Percentiles rank a stretch among this genome's conserved stretches.
Evolutionary conservation across 2,329 filamentous ascomycete species (phyloP).

Genomic region (Thelonectria rubi): DNA sequence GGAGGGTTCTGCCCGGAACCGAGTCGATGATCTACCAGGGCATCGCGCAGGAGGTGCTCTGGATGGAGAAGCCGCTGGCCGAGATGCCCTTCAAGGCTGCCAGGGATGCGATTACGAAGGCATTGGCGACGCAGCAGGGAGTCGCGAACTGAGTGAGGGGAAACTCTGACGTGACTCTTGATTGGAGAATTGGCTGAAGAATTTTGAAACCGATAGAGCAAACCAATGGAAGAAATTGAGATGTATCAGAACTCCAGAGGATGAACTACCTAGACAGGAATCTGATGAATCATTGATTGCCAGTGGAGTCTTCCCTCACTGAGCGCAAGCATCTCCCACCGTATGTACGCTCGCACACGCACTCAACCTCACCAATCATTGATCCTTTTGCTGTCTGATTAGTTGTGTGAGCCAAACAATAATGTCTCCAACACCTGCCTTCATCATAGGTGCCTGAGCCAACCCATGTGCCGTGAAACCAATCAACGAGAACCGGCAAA

Average conservation of each 20-base stretch:
- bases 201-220: not conserved
- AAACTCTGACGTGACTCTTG: not conserved
- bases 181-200: not conserved
- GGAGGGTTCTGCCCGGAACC: constrained; percentile 24
- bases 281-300: too few relatives aligned
- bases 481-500: constrained; percentile 24
- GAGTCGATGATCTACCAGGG: constrained; percentile 31
- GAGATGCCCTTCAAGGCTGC: constrained; percentile 20
- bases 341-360: too few relatives aligned
- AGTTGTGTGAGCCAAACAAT: not conserved
- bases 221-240: too few relatives aligned
- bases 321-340: too few relatives aligned
- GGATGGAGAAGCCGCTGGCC: constrained; percentile 25
- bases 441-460: not conserved
- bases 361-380: too few relatives aligned
- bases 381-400: too few relatives aligned
- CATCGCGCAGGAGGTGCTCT: constrained; percentile 30
- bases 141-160: not conserved
- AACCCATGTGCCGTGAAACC: not conserved
- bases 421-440: too few relatives aligned
- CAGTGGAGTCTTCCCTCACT: too few relatives aligned
- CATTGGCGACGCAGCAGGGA: not conserved
- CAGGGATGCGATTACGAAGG: not conserved
- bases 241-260: too few relatives aligned
- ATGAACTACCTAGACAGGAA: too few relatives aligned